Evolutionary conservation across 1,284 basidiomycete genomes (phyloP).

Genomic region (Cystobasidium pallidum): DNA sequence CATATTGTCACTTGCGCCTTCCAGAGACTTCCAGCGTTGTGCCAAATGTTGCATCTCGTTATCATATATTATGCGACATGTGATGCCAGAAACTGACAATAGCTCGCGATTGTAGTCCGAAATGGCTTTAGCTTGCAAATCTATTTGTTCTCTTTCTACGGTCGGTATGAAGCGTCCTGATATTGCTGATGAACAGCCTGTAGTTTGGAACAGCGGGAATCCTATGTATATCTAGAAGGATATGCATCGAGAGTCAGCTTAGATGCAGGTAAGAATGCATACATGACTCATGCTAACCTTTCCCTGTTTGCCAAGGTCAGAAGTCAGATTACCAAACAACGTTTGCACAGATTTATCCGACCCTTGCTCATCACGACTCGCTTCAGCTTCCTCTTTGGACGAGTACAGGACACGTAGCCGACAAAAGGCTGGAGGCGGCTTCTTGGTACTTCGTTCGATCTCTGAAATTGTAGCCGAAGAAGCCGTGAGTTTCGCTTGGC

Average conservation of each 20-base stretch:
- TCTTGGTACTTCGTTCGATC: slow-evolving; percentile 90
- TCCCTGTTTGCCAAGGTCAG: slow-evolving; percentile 47
- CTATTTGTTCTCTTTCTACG: slow-evolving; percentile 80
- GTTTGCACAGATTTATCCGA: slow-evolving; percentile 67
- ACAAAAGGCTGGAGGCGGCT: slow-evolving; percentile 79
- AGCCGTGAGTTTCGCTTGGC: slow-evolving; percentile 74
- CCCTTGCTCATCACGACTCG: slow-evolving; percentile 52
- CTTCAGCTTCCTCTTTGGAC: slow-evolving; percentile 83
- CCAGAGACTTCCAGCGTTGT: slow-evolving; percentile 55
- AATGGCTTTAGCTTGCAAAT: slow-evolving; percentile 57
- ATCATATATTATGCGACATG: slow-evolving; percentile 84
- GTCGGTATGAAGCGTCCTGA: slow-evolving; percentile 93
- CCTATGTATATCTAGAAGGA: slow-evolving; percentile 58
- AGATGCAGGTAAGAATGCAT: too few species aligned
- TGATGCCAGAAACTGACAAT: slow-evolving; percentile 73
- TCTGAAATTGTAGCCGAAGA: slow-evolving; percentile 75
- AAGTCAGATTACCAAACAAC: slow-evolving; percentile 57
- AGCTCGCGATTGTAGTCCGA: slow-evolving; percentile 80
- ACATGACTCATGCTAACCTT: slow-evolving; percentile 29
- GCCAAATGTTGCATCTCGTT: slow-evolving; percentile 67
- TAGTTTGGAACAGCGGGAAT: slow-evolving; percentile 77
- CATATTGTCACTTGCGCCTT: background rate
- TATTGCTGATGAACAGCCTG: slow-evolving; percentile 85
- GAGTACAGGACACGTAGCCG: slow-evolving; percentile 88
- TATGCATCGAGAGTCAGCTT: slow-evolving; percentile 29